Conservation (phyloP, 2,329 filamentous ascomycete species). For the Pseudonectria buxi region DNA sequence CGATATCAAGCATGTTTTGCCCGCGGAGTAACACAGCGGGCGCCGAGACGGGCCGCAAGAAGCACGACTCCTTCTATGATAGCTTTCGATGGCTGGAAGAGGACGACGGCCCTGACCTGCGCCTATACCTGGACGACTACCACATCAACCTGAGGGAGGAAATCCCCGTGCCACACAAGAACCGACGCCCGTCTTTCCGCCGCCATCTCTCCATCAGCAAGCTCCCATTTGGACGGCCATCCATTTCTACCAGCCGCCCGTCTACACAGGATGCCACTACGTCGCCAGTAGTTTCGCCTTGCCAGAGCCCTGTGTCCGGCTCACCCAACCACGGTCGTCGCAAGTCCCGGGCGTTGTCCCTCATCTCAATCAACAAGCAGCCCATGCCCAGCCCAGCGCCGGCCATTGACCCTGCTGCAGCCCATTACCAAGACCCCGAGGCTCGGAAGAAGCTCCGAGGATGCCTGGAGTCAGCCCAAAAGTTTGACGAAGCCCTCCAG, state of each 20-base stretch:
- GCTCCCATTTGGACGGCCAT: constrained; percentile 53
- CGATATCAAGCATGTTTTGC: constrained; percentile 20
- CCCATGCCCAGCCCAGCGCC: constrained; percentile 14
- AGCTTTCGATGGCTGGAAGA: constrained; percentile 70
- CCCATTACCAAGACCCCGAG: constrained; percentile 86
- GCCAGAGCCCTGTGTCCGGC: constrained; percentile 13
- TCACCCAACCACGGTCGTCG: constrained; percentile 35
- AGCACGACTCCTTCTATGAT: constrained; percentile 54
- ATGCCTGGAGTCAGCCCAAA: constrained; percentile 82
- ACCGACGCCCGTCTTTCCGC: constrained; percentile 55
- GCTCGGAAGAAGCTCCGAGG: constrained; percentile 78
- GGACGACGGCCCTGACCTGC: constrained; percentile 61
- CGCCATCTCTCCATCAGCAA: constrained; percentile 67
- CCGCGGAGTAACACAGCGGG: constrained; percentile 12
- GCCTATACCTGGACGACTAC: constrained; percentile 63
- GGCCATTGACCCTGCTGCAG: constrained; percentile 60
- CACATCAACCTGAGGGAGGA: constrained; percentile 54
- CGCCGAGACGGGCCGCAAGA: constrained; percentile 13
- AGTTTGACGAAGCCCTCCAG: constrained; percentile 91
- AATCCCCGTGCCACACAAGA: constrained; percentile 36
- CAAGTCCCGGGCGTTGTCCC: constrained; percentile 49
- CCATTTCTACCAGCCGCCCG: constrained; percentile 43
- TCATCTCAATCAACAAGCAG: constrained; percentile 44
- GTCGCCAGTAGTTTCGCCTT: constrained; percentile 19
- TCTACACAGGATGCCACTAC: constrained; percentile 34